Evolutionary conservation across 495 filamentous ascomycete species (phyloP).

Genomic region (Schizothecium vesticola): DNA sequence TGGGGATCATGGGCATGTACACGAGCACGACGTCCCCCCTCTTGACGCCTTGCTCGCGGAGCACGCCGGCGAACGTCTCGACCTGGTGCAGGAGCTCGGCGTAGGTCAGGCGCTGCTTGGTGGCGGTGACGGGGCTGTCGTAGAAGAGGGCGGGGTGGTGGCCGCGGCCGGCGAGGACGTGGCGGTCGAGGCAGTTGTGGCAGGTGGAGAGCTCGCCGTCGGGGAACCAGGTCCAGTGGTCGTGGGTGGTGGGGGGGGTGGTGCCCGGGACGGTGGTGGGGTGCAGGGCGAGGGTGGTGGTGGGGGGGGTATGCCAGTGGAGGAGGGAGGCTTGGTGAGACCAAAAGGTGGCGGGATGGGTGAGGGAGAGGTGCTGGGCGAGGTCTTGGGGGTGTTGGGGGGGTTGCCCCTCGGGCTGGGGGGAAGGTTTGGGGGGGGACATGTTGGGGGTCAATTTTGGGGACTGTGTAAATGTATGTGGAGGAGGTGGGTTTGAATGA

Average conservation of each 20-base stretch:
- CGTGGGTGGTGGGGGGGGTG: conserved; percentile 33
- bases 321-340: conserved; percentile 64
- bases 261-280: conserved; percentile 40
- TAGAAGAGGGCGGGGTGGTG: conserved; percentile 72
- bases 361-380: conserved; percentile 49
- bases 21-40: conserved; percentile 89
- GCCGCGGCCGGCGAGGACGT: conserved; percentile 71
- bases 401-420: neutral
- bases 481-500: neutral
- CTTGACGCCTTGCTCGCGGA: conserved; percentile 75
- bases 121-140: conserved; percentile 80
- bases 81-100: conserved; percentile 73
- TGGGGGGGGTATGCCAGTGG: conserved; percentile 73
- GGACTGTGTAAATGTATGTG: neutral
- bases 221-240: conserved; percentile 79
- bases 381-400: conserved; percentile 39
- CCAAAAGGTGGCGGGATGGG: conserved; percentile 68
- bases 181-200: conserved; percentile 86
- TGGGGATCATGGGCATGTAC: conserved; percentile 98
- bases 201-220: conserved; percentile 84
- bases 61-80: conserved; percentile 73
- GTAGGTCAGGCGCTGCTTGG: conserved; percentile 69
- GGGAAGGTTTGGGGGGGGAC: neutral
- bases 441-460: neutral
- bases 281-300: conserved; percentile 35